Conservation (phyloP, 768 basidiomycete species). For the Lentinula sp. region DNA sequence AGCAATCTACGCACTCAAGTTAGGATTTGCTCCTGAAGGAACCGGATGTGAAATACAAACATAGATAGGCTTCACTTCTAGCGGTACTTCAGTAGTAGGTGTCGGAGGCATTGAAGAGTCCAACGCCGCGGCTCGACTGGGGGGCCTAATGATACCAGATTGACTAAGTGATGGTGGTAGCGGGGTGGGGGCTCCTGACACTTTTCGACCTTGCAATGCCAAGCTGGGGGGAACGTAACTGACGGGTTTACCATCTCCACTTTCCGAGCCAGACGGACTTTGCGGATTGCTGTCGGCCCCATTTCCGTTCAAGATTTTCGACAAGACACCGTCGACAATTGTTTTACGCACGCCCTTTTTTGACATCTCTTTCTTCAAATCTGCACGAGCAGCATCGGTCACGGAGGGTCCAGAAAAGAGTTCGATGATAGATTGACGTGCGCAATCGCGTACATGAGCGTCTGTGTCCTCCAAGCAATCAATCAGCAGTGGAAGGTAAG, state of each 20-base stretch:
- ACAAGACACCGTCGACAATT: slow-evolving; percentile 76
- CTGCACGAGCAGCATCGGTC: slow-evolving; percentile 81
- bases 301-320: slow-evolving; percentile 49
- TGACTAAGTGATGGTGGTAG: slow-evolving; percentile 44
- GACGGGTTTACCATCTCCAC: slow-evolving; percentile 35
- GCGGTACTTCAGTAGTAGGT: slow-evolving; percentile 30
- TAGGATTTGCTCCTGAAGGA: not conserved
- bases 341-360: slow-evolving; percentile 85
- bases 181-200: slow-evolving; percentile 28
- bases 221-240: slow-evolving; percentile 77
- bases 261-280: slow-evolving; percentile 56
- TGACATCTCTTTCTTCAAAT: slow-evolving; percentile 87
- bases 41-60: slow-evolving; percentile 34
- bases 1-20: slow-evolving; percentile 51
- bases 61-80: slow-evolving; percentile 59
- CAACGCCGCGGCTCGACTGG: slow-evolving; percentile 50
- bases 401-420: slow-evolving; percentile 83
- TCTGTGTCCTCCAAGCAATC: slow-evolving; percentile 89
- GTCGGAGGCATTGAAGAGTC: slow-evolving; percentile 32
- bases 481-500: slow-evolving; percentile 76
- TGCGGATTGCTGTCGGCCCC: slow-evolving; percentile 35
- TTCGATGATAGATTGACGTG: slow-evolving; percentile 73
- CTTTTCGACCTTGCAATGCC: slow-evolving; percentile 48
- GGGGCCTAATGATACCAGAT: slow-evolving; percentile 46
- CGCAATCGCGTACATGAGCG: slow-evolving; percentile 81